Base-by-base conservation (phyloP, 176 grass and related monocot genomes). In the Musa beccarii region DNA sequence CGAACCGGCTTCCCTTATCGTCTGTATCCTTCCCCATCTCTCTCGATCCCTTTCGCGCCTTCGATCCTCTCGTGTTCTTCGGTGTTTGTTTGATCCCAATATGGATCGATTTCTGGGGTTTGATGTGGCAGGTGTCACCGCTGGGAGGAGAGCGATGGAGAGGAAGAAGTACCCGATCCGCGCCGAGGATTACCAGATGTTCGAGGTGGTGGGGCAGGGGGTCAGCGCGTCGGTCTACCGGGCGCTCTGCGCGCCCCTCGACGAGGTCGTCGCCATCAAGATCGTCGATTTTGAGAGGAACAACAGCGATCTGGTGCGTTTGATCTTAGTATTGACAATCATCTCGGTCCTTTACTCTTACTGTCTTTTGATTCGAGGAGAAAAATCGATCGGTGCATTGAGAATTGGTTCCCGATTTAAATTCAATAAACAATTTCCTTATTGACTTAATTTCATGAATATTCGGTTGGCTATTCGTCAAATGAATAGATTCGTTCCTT, bases 241-340 rank as follows among this genome's bases (percentile, higher is more conserved):
- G 24, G 86, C 90, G 29, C 84, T 77, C 29, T 99, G 95, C 75
- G 69, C 54, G 53, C 84, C 95, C 14, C 73, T 94, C 17, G 43
- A 79, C 11, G 86, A 99, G 86, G 65, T 85, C 65, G 84, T 99
- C 53, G 90, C 95, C 57, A 88, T 99, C 80, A 99, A 99, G 86
- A 83, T 99, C 68, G 82, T 99, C 66, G 95, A 99, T 76, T 91
- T 99, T 69, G 95, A 94, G 75, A 89, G 84, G 64, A 85, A 87
- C 19, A 99, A 91, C 80, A 99, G 90, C 78, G 90, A 94, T 81
- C 84, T 99, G 88, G 95, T 94, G 85, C 71, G 16, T 10, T 9
- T 50, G 23, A 43, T 6, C 34, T 43, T 43, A 43, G 34, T 43
- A 43, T 43, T 6, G 4, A 43, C 34, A 43, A 43, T 43, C 34